Evolutionary conservation across 306 rosid genomes (phyloP).

Genomic region (Vigna unguiculata): DNA sequence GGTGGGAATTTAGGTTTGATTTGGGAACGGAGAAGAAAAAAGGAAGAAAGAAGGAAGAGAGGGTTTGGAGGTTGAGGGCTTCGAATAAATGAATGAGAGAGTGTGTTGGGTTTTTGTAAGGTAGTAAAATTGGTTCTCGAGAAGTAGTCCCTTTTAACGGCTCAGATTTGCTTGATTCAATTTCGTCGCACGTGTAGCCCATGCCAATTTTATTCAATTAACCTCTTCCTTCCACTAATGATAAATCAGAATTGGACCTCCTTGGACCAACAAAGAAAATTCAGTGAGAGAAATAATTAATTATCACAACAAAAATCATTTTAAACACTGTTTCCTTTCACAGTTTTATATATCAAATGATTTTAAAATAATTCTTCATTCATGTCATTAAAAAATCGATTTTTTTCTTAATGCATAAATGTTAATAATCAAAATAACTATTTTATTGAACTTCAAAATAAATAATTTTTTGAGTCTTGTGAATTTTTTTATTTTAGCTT

Average conservation of each 20-base stretch:
- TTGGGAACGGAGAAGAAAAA: background rate
- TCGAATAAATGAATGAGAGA: background rate
- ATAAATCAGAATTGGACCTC: background rate
- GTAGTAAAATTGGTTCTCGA: no score
- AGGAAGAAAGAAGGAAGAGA: background rate
- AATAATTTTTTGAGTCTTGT: no score
- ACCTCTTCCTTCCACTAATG: background rate
- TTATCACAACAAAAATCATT: no score
- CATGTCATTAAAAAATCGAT: no score
- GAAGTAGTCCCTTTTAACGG: background rate
- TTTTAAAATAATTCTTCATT: no score
- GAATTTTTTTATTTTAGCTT: no score
- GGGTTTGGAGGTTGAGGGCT: slow-evolving; percentile 18
- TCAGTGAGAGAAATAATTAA: background rate
- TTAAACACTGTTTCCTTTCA: no score
- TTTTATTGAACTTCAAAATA: no score
- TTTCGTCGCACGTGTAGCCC: background rate
- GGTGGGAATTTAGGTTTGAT: slow-evolving; percentile 29
- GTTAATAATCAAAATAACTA: no score
- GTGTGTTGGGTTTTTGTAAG: background rate
- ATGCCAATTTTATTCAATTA: background rate
- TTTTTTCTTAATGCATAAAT: no score
- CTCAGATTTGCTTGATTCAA: background rate
- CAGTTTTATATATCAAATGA: no score
- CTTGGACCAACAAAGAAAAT: background rate